These are phyloP conservation scores for Zasmidium angulare DNA, from an alignment of 2,329 filamentous ascomycete species.

Conservation along the genomic window DNA sequence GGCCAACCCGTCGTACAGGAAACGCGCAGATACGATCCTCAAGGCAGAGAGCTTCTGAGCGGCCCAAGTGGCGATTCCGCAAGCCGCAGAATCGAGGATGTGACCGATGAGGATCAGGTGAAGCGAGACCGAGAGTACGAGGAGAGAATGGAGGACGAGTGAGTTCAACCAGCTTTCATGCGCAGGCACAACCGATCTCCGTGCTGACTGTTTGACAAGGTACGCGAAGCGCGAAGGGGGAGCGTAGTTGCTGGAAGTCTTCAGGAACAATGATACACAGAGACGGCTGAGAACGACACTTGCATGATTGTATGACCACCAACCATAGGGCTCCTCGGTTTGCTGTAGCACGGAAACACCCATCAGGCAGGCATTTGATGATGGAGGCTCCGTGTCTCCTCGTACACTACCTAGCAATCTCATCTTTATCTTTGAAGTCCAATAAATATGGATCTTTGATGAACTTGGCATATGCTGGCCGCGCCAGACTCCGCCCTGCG, in stretches of 20 bases:
- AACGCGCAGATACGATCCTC: constrained; percentile 30
- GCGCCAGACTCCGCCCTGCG: constrained; percentile 67
- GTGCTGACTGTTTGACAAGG: constrained; percentile 13
- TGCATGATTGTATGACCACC: not conserved
- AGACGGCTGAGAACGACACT: not conserved
- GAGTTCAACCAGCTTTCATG: constrained; percentile 3
- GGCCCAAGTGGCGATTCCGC: constrained; percentile 4
- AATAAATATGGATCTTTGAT: constrained; percentile 47
- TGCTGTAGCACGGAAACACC: not conserved
- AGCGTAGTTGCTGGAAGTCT: constrained; percentile 18
- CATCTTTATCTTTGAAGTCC: constrained; percentile 33
- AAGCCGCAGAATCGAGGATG: constrained; percentile 30
- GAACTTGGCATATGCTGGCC: constrained; percentile 60
- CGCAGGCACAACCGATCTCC: not conserved
- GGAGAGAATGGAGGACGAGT: constrained; percentile 33
- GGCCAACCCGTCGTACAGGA: constrained; percentile 31
- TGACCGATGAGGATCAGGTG: constrained; percentile 27
- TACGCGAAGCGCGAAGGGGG: constrained; percentile 36
- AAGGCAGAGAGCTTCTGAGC: constrained; percentile 30
- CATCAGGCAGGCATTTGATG: too few species aligned
- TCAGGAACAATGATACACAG: not conserved
- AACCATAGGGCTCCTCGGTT: not conserved
- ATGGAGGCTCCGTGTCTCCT: too few species aligned
- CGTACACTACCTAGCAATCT: constrained; percentile 28
- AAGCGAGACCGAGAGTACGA: constrained; percentile 27